Conservation (phyloP, 768 basidiomycete species). For the Cystobasidium tubakii region DNA sequence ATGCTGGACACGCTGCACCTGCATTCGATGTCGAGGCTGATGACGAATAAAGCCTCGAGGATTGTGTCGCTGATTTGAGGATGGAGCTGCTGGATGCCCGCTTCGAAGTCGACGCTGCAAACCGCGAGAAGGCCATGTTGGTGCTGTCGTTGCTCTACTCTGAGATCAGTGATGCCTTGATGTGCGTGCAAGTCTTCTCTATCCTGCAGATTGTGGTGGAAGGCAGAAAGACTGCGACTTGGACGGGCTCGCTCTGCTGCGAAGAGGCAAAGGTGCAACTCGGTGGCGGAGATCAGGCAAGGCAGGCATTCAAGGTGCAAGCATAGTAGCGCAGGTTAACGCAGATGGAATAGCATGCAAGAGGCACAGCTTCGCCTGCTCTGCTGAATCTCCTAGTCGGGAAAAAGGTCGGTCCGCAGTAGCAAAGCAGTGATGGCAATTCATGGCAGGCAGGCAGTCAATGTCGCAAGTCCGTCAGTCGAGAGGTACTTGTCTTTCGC, state of each 20-base stretch:
- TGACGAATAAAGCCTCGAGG: slow-evolving; percentile 5
- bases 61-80: neutral
- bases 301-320: no score
- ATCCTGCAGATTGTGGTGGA: neutral
- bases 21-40: slow-evolving; percentile 3
- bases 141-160: no score
- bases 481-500: neutral
- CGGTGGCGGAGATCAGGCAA: neutral
- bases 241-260: neutral
- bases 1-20: neutral
- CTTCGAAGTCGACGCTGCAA: neutral
- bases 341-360: no score
- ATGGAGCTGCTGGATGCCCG: neutral
- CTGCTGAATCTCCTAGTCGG: no score
- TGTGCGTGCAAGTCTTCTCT: no score
- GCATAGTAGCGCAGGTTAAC: no score
- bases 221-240: neutral
- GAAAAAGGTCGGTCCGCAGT: no score
- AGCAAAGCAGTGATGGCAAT: no score
- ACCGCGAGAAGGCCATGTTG: neutral
- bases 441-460: no score
- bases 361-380: no score
- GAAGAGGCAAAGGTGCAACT: neutral
- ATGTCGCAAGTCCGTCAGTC: neutral
- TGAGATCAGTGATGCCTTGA: no score